phyloP scores from a whole-genome alignment of 306 rosid species.

The Gastrolobium bilobum region DNA sequence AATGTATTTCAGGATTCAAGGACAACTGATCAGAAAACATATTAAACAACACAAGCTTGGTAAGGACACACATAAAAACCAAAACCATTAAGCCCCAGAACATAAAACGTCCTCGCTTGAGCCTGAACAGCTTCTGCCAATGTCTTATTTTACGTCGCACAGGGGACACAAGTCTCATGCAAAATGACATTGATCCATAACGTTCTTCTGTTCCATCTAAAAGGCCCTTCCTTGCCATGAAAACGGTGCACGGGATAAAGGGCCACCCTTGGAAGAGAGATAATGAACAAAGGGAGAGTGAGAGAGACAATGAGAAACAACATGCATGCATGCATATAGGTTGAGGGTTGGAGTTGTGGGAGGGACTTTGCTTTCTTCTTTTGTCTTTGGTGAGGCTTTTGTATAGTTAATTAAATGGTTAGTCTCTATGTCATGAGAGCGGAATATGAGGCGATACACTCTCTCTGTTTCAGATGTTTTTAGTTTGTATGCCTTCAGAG shows the following conservation, averaged over 20 bases:
- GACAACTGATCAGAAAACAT: constrained; percentile 47
- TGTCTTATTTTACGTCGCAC: constrained; percentile 43
- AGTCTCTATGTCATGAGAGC: constrained; percentile 35
- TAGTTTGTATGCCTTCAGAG: constrained; percentile 3
- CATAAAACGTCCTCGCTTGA: constrained; percentile 40
- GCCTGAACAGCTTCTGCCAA: constrained; percentile 31
- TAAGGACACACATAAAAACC: constrained; percentile 50
- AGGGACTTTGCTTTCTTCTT: constrained; percentile 27
- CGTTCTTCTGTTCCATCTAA: constrained; percentile 52
- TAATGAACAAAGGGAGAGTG: not conserved
- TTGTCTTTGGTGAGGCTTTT: constrained; percentile 42
- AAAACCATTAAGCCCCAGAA: constrained; percentile 52
- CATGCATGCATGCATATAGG: not conserved
- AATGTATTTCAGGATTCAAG: not conserved
- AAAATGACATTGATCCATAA: constrained; percentile 35
- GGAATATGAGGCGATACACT: constrained; percentile 53
- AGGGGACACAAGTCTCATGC: constrained; percentile 4
- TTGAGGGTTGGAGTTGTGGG: constrained; percentile 31
- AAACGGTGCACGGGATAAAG: not conserved
- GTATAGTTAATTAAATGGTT: constrained; percentile 37
- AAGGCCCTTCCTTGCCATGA: constrained; percentile 50
- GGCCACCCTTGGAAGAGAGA: constrained; percentile 29
- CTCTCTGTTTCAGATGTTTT: constrained; percentile 54
- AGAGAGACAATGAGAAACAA: constrained; percentile 29
- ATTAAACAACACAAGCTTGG: constrained; percentile 58